Base-by-base conservation (phyloP, 306 rosid genomes). In the Calophaca sinica region DNA sequence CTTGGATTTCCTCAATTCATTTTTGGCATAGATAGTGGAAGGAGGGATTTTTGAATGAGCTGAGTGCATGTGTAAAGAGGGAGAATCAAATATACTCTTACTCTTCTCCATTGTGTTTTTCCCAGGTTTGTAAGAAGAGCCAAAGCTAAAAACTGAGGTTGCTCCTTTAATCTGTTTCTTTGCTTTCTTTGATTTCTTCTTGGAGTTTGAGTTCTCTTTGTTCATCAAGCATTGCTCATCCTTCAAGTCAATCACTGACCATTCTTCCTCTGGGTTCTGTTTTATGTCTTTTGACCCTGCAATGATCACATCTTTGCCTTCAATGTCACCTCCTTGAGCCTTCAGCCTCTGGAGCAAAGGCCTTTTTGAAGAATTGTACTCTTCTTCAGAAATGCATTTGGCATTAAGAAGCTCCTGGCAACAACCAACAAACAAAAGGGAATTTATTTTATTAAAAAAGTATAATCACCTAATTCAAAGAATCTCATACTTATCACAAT, bases 201-300 rank as follows among this genome's bases (percentile, higher is more conserved):
- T 88, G 2, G 89, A 87, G 76, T 82, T 90, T 0, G 87, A 79
- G 35, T 76, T 84, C 72, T 85, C 89, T 79, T 91, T 87, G 75
- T 68, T 84, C 46, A 62, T 42, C 52, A 83, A 49, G 54, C 72
- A 69, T 9, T 81, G 74, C 9, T 93, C 98, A 45, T 93, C 98
- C 84, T 88, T 87, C 72, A 93, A 84, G 80, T 93, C 98, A 66
- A 93, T 93, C 3, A 83, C 88, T 0, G 96, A 93, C 96, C 98
- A 93, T 49, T 88, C 87, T 71, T 93, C 98, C 4, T 87, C 94
- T 15, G 81, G 9, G 71, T 69, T 80, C 68, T 84, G 88, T 62
- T 73, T 83, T 1, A 52, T 31, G n/a, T 77, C 85, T 33, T 82
- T 81, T 0, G 73, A 55, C 7, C 68, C 87, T 4, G 75, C 86